Conservation (phyloP, 768 basidiomycete species). For the Lenzites betulinus region DNA sequence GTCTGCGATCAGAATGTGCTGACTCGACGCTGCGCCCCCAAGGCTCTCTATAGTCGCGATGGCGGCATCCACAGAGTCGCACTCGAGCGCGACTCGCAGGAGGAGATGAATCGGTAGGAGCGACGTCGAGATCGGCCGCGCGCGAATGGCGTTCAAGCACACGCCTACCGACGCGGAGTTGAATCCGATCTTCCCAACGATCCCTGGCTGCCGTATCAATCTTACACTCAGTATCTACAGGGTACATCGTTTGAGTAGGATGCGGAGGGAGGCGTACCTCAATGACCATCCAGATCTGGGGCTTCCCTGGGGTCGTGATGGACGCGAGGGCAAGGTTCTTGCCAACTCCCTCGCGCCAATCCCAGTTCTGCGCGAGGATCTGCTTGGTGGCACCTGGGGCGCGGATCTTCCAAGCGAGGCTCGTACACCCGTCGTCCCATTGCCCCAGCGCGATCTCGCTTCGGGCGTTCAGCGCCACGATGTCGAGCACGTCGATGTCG, state of each 20-base stretch:
- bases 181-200: slow-evolving; percentile 42
- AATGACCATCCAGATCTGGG: slow-evolving; percentile 39
- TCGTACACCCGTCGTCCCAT: slow-evolving; percentile 41
- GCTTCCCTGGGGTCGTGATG: slow-evolving; percentile 32
- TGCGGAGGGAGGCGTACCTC: slow-evolving; percentile 28
- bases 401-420: slow-evolving; percentile 33
- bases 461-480: slow-evolving; percentile 39
- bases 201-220: slow-evolving; percentile 31
- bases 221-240: background rate
- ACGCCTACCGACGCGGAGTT: slow-evolving; percentile 39
- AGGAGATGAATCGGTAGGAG: slow-evolving; percentile 38
- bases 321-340: slow-evolving; percentile 37
- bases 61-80: slow-evolving; percentile 29
- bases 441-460: slow-evolving; percentile 41
- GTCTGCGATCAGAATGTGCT: slow-evolving; percentile 40
- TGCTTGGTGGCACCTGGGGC: slow-evolving; percentile 13
- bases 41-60: slow-evolving; percentile 30
- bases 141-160: slow-evolving; percentile 40
- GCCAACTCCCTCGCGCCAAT: slow-evolving; percentile 36
- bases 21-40: slow-evolving; percentile 37
- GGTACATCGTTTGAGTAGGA: background rate
- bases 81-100: slow-evolving; percentile 36
- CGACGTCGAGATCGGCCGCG: slow-evolving; percentile 31
- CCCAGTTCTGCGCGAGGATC: slow-evolving; percentile 42
- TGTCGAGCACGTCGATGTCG: slow-evolving; percentile 32